These are phyloP conservation scores for Austroboletus eburneus DNA, from an alignment of 768 basidiomycete species.

Conservation along the genomic window DNA sequence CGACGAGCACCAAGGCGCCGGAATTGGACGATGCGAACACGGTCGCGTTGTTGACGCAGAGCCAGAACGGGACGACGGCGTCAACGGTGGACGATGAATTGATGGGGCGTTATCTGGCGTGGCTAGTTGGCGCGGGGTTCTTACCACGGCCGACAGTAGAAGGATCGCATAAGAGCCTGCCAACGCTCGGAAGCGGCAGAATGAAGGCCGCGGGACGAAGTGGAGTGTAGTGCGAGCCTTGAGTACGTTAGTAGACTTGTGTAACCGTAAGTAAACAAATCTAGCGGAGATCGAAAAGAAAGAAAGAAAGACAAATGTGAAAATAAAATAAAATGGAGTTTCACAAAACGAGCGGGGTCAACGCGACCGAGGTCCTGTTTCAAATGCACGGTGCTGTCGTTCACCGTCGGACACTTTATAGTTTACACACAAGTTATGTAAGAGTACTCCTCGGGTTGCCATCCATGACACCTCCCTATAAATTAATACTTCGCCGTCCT, in stretches of 20 bases:
- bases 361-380: no score
- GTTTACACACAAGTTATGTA: no score
- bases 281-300: no score
- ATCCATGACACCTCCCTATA: conserved; percentile 16
- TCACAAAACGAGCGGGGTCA: no score
- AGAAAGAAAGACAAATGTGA: no score
- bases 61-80: conserved; percentile 34
- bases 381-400: no score
- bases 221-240: conserved; percentile 51
- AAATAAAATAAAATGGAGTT: no score
- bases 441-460: no score
- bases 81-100: conserved; percentile 70
- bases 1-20: conserved; percentile 93
- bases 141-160: conserved; percentile 50
- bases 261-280: no score
- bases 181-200: conserved; percentile 38
- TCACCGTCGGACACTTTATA: no score
- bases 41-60: conserved; percentile 45
- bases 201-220: conserved; percentile 70
- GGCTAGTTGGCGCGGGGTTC: conserved; percentile 86
- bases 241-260: no score
- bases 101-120: conserved; percentile 87
- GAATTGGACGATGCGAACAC: conserved; percentile 88
- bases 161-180: conserved; percentile 43
- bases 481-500: conserved; percentile 9